Conservation (phyloP, 164 flowering plant genomes). For the Nymphaea thermarum region DNA sequence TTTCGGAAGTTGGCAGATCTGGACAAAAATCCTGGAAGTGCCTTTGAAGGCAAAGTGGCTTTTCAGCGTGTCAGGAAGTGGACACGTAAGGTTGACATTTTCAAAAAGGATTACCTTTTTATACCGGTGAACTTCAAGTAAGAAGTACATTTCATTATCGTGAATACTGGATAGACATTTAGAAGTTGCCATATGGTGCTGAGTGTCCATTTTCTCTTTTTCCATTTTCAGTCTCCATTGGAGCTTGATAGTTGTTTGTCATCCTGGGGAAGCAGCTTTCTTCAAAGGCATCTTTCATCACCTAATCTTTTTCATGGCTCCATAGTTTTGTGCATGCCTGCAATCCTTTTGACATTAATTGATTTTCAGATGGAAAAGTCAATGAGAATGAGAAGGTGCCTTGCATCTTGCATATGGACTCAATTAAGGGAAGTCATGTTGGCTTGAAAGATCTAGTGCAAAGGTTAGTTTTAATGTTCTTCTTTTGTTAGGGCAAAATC, state of each 20-base stretch:
- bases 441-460: conserved; percentile 77
- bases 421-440: conserved; percentile 78
- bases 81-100: conserved; percentile 89
- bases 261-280: conserved; percentile 73
- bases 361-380: conserved; percentile 42
- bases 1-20: conserved; percentile 86
- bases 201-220: conserved; percentile 3
- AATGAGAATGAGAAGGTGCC: conserved; percentile 44
- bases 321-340: background rate
- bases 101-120: conserved; percentile 81
- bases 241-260: conserved; percentile 88
- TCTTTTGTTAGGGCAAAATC: background rate
- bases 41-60: conserved; percentile 77
- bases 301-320: background rate
- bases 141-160: conserved; percentile 9
- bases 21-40: conserved; percentile 71
- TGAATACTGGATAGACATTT: background rate
- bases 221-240: conserved; percentile 66
- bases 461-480: conserved; percentile 32
- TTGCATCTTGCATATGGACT: conserved; percentile 95
- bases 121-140: conserved; percentile 95
- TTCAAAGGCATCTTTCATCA: conserved; percentile 24
- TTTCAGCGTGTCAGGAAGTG: conserved; percentile 91
- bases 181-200: background rate
- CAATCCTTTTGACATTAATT: background rate